Percentiles rank a stretch among this genome's conserved stretches.
Evolutionary conservation across 352 stramenopile species (phyloP).

Genomic region (Globisporangium echinulatum): DNA sequence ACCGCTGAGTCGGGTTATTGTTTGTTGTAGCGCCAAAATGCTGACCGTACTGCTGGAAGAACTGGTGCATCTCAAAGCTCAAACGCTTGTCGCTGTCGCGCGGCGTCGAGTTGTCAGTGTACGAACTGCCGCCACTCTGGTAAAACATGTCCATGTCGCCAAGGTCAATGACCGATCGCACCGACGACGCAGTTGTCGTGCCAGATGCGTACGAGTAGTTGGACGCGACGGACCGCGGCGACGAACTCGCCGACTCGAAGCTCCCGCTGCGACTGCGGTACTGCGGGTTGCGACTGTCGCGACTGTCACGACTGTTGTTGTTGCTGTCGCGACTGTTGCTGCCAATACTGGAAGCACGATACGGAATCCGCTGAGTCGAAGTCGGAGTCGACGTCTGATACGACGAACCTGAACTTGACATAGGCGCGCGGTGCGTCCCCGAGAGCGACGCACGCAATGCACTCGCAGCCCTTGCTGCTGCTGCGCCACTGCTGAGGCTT

Average conservation of each 20-base stretch:
- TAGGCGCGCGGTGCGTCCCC: constrained; percentile 1
- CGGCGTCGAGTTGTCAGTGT: constrained; percentile 18
- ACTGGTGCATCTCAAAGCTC: constrained; percentile 66
- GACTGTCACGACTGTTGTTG: constrained; percentile 1
- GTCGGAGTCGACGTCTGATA: too few relatives aligned
- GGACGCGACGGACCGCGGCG: constrained; percentile 57
- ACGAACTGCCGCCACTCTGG: constrained; percentile 25
- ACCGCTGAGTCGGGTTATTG: constrained; percentile 31
- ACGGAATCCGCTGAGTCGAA: too few relatives aligned
- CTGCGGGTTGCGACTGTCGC: constrained; percentile 7
- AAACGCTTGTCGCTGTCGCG: constrained; percentile 36
- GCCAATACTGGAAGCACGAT: too few relatives aligned
- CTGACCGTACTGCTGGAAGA: constrained; percentile 55
- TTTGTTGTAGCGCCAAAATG: not conserved
- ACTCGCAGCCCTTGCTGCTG: constrained; percentile 7
- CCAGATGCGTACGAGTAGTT: constrained; percentile 75
- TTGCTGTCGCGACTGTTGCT: constrained; percentile 8
- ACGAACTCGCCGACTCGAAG: constrained; percentile 59
- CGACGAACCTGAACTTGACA: too few relatives aligned
- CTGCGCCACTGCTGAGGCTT: constrained; percentile 33
- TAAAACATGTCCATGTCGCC: constrained; percentile 82
- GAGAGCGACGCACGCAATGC: constrained; percentile 8
- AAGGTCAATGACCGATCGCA: constrained; percentile 61
- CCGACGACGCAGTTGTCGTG: constrained; percentile 59
- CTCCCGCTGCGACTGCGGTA: constrained; percentile 28